phyloP scores from a whole-genome alignment of 2,329 filamentous ascomycete genomes.

The Aaosphaeria pasadenensis region DNA sequence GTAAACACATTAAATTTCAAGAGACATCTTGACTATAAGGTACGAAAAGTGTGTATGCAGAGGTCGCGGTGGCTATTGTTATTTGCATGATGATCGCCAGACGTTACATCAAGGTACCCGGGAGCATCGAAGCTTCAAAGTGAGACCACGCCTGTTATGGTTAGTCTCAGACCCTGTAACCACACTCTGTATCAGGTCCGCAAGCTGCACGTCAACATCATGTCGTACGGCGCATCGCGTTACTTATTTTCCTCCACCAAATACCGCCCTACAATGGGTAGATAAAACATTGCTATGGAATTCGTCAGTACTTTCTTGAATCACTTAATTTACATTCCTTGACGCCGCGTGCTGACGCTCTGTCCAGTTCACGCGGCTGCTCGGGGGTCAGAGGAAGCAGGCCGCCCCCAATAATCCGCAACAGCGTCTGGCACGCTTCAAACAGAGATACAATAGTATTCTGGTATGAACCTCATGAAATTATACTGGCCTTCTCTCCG shows the following conservation, averaged over 20 bases:
- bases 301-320: constrained; percentile 6
- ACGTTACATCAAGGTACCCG: too few relatives aligned
- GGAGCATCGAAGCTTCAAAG: too few relatives aligned
- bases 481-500: background rate
- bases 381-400: constrained; percentile 56
- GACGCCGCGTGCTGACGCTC: constrained; percentile 10
- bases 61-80: too few relatives aligned
- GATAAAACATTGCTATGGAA: constrained; percentile 6
- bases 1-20: too few relatives aligned
- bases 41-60: too few relatives aligned
- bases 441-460: constrained; percentile 58
- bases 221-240: too few relatives aligned
- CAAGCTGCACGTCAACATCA: constrained; percentile 4
- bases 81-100: too few relatives aligned
- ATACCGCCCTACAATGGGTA: background rate
- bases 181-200: background rate
- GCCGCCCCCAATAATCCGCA: constrained; percentile 53
- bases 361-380: constrained; percentile 58
- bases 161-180: too few relatives aligned
- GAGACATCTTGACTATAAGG: too few relatives aligned
- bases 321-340: too few relatives aligned
- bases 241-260: too few relatives aligned
- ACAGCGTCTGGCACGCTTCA: constrained; percentile 60
- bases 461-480: constrained; percentile 38
- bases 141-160: too few relatives aligned